A percentile compares a stretch with the other conserved stretches of the same genome.
phyloP scores from a whole-genome alignment of 2,329 filamentous ascomycete genomes.

The Neoscytalidium dimidiatum region DNA sequence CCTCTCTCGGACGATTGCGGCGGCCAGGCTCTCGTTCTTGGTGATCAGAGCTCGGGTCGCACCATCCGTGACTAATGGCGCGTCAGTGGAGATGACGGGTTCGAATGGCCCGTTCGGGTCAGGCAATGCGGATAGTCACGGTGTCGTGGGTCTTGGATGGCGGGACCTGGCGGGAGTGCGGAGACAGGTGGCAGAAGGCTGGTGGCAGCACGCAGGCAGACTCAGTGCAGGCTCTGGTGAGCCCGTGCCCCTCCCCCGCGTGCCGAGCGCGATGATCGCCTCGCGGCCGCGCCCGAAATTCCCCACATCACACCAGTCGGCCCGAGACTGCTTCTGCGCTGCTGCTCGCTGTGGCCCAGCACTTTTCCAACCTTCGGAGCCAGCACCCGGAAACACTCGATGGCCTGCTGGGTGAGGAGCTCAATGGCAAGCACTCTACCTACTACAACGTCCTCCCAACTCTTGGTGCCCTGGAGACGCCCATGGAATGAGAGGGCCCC shows the following conservation, averaged over 20 bases:
- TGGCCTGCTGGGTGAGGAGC: no score
- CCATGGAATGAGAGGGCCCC: no score
- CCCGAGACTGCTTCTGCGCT: not conserved
- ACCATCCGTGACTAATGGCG: not conserved
- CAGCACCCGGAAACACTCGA: no score
- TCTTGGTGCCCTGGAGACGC: no score
- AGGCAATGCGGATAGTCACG: not conserved
- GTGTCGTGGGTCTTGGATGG: not conserved
- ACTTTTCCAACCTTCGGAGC: no score
- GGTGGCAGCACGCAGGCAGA: no score
- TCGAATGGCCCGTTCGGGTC: not conserved
- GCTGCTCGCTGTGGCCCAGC: not conserved
- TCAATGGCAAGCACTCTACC: no score
- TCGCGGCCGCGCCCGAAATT: not conserved
- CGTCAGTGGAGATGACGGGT: not conserved
- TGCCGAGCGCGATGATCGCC: not conserved
- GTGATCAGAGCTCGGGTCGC: not conserved
- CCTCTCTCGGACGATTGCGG: not conserved
- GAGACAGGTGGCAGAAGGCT: no score
- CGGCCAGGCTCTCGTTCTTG: not conserved
- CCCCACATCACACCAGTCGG: not conserved
- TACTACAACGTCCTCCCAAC: no score
- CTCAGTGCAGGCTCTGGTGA: no score
- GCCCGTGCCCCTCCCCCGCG: not conserved
- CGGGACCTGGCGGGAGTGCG: not conserved